Evolutionary conservation across 352 stramenopile species (phyloP).

Genomic region (Globisporangium iwayamae): DNA sequence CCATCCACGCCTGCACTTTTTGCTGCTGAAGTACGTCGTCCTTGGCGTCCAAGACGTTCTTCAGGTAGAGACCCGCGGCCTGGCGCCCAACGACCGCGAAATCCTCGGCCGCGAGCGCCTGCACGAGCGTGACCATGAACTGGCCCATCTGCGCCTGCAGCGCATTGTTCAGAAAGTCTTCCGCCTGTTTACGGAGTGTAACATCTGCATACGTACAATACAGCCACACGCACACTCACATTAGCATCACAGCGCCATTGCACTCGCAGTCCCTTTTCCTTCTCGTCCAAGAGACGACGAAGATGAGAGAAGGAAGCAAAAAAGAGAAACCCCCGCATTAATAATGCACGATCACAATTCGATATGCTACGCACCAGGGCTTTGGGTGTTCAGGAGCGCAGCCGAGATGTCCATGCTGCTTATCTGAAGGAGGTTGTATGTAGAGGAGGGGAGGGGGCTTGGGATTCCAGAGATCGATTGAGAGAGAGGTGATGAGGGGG

Average conservation of each 20-base stretch:
- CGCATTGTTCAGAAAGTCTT: constrained; percentile 79
- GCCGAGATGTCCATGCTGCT: constrained; percentile 74
- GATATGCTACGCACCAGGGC: constrained; percentile 35
- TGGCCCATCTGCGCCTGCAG: constrained; percentile 77
- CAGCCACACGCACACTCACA: constrained; percentile 5
- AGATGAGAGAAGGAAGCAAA: background rate
- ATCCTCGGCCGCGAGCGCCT: constrained; percentile 71
- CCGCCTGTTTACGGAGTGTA: constrained; percentile 72
- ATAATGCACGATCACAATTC: background rate
- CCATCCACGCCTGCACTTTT: constrained; percentile 77
- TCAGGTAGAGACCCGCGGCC: constrained; percentile 79
- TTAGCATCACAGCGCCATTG: background rate
- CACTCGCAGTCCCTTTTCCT: background rate
- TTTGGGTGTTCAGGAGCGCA: constrained; percentile 78
- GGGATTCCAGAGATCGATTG: background rate
- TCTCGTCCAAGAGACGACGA: background rate
- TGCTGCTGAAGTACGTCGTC: constrained; percentile 77
- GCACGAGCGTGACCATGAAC: constrained; percentile 83
- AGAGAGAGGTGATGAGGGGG: background rate
- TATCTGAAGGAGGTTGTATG: constrained; percentile 4
- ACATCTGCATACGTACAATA: constrained; percentile 32
- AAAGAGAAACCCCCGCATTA: background rate
- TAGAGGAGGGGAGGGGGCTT: background rate
- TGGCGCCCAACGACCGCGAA: constrained; percentile 76
- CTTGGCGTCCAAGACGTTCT: constrained; percentile 86